Evolutionary conservation across 331 rosid genomes (phyloP).

Genomic region (Pyrus hybrid): DNA sequence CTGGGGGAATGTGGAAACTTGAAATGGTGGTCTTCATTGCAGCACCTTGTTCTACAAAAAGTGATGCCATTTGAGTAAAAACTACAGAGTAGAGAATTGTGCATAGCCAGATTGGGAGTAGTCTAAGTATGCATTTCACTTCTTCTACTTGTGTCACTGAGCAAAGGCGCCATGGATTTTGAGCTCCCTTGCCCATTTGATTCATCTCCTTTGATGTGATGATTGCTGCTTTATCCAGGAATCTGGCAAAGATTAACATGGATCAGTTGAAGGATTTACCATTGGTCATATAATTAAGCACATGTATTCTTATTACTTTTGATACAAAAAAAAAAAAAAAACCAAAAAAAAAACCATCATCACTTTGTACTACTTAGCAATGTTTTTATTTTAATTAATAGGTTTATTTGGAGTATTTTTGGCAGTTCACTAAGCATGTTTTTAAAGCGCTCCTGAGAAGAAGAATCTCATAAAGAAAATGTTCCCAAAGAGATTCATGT

Average conservation of each 20-base stretch:
- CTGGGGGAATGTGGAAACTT: conserved; percentile 61
- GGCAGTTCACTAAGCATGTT: background rate
- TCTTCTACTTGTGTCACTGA: conserved; percentile 78
- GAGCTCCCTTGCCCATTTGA: conserved; percentile 6
- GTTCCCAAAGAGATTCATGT: background rate
- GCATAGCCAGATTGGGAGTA: conserved; percentile 89
- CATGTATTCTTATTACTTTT: no score
- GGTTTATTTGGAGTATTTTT: background rate
- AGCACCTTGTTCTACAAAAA: conserved; percentile 88
- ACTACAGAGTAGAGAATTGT: conserved; percentile 77
- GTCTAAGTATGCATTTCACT: conserved; percentile 69
- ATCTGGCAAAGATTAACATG: conserved; percentile 25
- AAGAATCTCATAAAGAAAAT: background rate
- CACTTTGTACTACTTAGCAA: background rate
- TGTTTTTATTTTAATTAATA: background rate
- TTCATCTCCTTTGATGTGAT: conserved; percentile 24
- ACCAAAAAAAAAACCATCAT: background rate
- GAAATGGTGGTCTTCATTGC: conserved; percentile 57
- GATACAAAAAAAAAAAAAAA: no score
- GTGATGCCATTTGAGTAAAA: conserved; percentile 86
- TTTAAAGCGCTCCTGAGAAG: no score
- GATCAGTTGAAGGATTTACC: no score
- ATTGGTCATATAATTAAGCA: no score
- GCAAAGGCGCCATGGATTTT: conserved; percentile 59
- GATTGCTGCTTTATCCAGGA: conserved; percentile 69